These are phyloP conservation scores for Aureobasidium sp. DNA, from an alignment of 2,329 filamentous ascomycete genomes.

Conservation along the genomic window DNA sequence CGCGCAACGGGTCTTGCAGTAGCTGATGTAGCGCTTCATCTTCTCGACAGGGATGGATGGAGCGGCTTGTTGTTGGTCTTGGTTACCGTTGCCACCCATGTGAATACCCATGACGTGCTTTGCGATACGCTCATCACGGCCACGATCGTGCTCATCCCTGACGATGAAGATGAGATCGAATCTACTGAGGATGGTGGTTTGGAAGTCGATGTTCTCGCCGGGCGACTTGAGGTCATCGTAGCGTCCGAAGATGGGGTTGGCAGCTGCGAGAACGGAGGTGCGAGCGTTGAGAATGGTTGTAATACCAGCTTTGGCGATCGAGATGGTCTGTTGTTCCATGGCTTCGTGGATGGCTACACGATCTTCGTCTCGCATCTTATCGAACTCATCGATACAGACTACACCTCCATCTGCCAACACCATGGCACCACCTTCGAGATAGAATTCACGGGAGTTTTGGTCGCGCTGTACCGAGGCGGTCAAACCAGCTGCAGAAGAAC, in stretches of 20 bases:
- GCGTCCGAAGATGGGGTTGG: constrained; percentile 93
- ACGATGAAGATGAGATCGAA: constrained; percentile 99
- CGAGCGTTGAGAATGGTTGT: constrained; percentile 95
- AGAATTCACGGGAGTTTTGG: constrained; percentile 86
- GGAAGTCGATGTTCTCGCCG: constrained; percentile 98
- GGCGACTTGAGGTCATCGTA: constrained; percentile 98
- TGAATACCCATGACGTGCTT: constrained; percentile 97
- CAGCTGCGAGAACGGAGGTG: constrained; percentile 89
- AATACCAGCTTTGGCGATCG: constrained; percentile 96
- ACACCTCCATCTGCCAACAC: constrained; percentile 94
- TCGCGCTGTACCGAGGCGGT: constrained; percentile 96
- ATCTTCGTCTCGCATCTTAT: constrained; percentile 99
- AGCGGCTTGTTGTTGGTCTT: constrained; percentile 69
- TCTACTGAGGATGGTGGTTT: constrained; percentile 93
- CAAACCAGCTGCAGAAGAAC: constrained; percentile 92
- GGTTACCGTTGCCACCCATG: constrained; percentile 82
- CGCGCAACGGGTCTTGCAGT: constrained; percentile 93
- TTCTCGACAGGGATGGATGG: constrained; percentile 90
- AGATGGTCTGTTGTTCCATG: constrained; percentile 99
- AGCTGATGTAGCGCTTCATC: constrained; percentile 95
- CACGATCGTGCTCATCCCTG: constrained; percentile 83
- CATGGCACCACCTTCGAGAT: constrained; percentile 97
- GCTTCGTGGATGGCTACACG: constrained; percentile 97
- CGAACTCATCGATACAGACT: constrained; percentile 98
- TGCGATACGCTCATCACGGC: constrained; percentile 85